Evolutionary conservation across 78 protist species (phyloP).

Genomic region (Pigoraptor vietnamica): DNA sequence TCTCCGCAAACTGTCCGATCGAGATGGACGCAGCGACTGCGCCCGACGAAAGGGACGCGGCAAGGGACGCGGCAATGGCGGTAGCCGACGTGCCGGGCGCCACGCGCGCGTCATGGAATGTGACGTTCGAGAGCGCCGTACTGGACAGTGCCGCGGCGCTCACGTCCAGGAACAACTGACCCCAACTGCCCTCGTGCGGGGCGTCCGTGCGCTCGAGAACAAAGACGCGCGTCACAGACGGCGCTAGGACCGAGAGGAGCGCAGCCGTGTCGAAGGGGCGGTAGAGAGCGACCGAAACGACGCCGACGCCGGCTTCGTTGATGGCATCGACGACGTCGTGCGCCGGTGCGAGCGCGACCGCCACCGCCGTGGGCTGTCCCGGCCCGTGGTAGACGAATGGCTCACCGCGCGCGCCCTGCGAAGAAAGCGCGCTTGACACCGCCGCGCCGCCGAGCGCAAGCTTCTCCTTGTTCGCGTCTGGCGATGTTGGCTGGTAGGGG

Average conservation of each 20-base stretch:
- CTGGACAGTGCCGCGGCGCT: background rate
- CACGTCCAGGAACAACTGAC: constrained; percentile 20
- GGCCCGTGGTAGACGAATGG: background rate
- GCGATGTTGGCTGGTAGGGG: too few species aligned
- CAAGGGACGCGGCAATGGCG: background rate
- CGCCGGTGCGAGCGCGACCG: background rate
- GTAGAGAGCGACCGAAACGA: background rate
- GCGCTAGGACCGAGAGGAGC: background rate
- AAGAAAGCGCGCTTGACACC: too few species aligned
- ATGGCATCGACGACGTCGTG: background rate
- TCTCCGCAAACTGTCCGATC: too few species aligned
- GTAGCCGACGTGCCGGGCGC: background rate
- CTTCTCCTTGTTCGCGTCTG: too few species aligned
- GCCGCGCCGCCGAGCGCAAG: too few species aligned
- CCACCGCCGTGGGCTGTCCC: background rate
- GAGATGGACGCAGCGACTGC: too few species aligned
- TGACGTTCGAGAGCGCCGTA: background rate
- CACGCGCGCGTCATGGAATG: background rate
- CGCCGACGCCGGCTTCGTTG: background rate
- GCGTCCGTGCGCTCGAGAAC: background rate
- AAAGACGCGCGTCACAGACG: background rate
- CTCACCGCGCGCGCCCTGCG: too few species aligned
- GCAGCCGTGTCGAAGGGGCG: background rate
- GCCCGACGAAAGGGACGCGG: too few species aligned
- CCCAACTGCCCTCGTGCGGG: background rate